These are phyloP conservation scores for Aspergillus glaucus DNA, from an alignment of 2,329 filamentous ascomycete genomes.

Conservation along the genomic window DNA sequence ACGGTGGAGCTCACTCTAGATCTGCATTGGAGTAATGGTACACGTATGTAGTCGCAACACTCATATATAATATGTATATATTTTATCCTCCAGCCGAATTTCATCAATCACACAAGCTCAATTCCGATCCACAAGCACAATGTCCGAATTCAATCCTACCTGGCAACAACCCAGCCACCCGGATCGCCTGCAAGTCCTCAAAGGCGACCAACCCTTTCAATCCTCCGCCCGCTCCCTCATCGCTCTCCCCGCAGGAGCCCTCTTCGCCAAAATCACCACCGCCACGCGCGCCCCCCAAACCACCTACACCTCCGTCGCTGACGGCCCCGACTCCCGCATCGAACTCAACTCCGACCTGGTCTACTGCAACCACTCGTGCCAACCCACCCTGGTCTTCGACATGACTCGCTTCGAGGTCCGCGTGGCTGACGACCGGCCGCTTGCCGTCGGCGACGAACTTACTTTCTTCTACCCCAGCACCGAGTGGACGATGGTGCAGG, in stretches of 20 bases:
- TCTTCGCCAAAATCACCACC: slow-evolving; percentile 44
- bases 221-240: slow-evolving; percentile 45
- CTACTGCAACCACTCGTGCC: slow-evolving; percentile 53
- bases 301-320: slow-evolving; percentile 50
- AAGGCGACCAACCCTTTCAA: slow-evolving; percentile 27
- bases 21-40: too few relatives aligned
- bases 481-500: slow-evolving; percentile 44
- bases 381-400: slow-evolving; percentile 49
- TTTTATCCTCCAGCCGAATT: background rate
- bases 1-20: too few relatives aligned
- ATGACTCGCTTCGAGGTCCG: slow-evolving; percentile 40
- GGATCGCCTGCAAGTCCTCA: slow-evolving; percentile 20
- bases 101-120: background rate
- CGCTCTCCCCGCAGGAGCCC: slow-evolving; percentile 43
- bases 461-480: slow-evolving; percentile 47
- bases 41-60: too few relatives aligned
- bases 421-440: slow-evolving; percentile 31
- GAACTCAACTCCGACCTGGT: slow-evolving; percentile 53
- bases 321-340: slow-evolving; percentile 44
- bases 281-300: slow-evolving; percentile 38
- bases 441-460: slow-evolving; percentile 37
- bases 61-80: too few relatives aligned
- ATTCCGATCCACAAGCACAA: background rate
- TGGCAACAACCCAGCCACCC: slow-evolving; percentile 20
- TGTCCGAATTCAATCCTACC: slow-evolving; percentile 1